Conservation (phyloP, 78 protist genomes). For the Dictyostelium purpureum region DNA sequence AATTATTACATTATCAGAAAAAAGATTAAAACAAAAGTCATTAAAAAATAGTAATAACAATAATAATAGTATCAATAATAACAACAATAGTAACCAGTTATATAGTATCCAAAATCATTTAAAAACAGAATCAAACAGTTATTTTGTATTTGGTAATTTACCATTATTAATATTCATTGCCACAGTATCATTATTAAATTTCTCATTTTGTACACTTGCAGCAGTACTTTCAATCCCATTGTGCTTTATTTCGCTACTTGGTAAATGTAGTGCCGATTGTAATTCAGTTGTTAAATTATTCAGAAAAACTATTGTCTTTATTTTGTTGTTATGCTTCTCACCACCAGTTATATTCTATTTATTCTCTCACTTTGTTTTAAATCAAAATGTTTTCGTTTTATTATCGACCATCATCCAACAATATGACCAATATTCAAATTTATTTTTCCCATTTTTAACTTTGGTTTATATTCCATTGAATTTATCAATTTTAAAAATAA, state of each 20-base stretch:
- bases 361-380: not conserved
- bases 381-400: not conserved
- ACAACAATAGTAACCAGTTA: too few relatives aligned
- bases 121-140: conserved; percentile 46
- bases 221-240: conserved; percentile 46
- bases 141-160: conserved; percentile 44
- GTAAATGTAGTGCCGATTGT: not conserved
- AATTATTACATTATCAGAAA: not conserved
- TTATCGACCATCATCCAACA: conserved; percentile 33
- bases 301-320: not conserved
- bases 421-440: conserved; percentile 29
- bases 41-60: too few relatives aligned
- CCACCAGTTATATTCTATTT: conserved; percentile 20
- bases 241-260: conserved; percentile 16
- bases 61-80: not conserved
- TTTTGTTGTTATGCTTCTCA: conserved; percentile 6
- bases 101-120: not conserved
- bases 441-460: conserved; percentile 45
- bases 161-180: conserved; percentile 60
- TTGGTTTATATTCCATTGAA: conserved; percentile 47
- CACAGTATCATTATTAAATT: conserved; percentile 60
- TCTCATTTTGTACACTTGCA: conserved; percentile 68
- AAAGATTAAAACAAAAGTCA: not conserved
- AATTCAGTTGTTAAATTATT: not conserved
- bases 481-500: conserved; percentile 30